Conservation (phyloP, 768 basidiomycete genomes). For the Gyrodon lividus region DNA sequence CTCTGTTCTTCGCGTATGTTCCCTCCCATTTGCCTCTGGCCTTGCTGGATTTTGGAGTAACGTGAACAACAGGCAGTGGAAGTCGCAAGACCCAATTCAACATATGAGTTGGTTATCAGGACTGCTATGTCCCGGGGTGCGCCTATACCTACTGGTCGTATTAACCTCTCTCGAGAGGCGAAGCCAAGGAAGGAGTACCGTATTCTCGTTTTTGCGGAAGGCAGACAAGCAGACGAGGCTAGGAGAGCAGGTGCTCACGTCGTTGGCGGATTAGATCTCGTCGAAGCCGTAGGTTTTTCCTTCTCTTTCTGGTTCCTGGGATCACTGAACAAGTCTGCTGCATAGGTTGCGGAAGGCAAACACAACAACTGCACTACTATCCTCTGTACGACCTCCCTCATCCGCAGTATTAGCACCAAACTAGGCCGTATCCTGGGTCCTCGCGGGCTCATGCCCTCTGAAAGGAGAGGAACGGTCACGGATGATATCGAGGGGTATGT, state of each 20-base stretch:
- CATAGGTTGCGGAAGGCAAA: constrained; percentile 69
- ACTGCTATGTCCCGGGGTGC: constrained; percentile 77
- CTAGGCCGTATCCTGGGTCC: constrained; percentile 83
- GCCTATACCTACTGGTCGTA: constrained; percentile 86
- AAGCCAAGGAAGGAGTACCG: constrained; percentile 68
- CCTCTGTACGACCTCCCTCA: constrained; percentile 77
- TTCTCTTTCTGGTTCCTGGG: background rate
- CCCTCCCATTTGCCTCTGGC: background rate
- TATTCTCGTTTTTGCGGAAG: constrained; percentile 93
- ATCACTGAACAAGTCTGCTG: background rate
- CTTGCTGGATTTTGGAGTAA: constrained; percentile 1
- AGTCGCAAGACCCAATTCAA: constrained; percentile 70
- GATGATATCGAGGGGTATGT: constrained; percentile 86
- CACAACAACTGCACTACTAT: constrained; percentile 76
- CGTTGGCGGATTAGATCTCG: constrained; percentile 87
- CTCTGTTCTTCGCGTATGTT: constrained; percentile 64
- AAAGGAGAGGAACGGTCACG: constrained; percentile 90
- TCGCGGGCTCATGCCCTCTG: constrained; percentile 93
- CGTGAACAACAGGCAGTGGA: constrained; percentile 66
- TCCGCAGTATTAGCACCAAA: constrained; percentile 74
- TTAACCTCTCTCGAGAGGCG: constrained; percentile 79
- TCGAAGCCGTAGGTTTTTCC: constrained; percentile 68
- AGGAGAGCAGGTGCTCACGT: constrained; percentile 84
- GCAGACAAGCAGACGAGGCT: constrained; percentile 77
- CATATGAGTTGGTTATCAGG: constrained; percentile 79